Base-by-base conservation (phyloP, 805 yeast genomes). In the Metschnikowia orientalis region DNA sequence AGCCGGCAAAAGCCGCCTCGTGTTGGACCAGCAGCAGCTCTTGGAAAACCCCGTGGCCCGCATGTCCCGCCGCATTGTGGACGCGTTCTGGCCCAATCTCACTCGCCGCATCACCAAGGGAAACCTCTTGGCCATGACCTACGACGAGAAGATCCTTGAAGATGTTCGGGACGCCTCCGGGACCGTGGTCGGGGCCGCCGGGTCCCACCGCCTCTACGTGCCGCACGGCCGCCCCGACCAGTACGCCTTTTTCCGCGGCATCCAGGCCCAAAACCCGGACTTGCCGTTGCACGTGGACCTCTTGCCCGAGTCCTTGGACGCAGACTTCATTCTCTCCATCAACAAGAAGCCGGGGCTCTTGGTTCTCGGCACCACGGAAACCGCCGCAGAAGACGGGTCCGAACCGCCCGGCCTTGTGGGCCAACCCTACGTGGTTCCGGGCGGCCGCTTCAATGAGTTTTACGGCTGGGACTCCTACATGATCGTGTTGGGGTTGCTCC, bases 381-480 rank as follows among this genome's bases (percentile, higher is more conserved):
- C 78, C 44, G 77, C 81, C 6, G n/a, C n/a, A n/a, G n/a, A n/a
- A n/a, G n/a, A n/a, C n/a, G n/a, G n/a, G n/a, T 50, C 61, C 3
- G 74, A 77, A 36, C 73, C 74, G 24, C 54, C 52, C 11, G 66
- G 71, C 9, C 47, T 81, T 28, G 65, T 72, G 23, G 86, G 88
- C 13, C 78, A 73, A 50, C 95, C 95, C 0, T 90, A 90, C 57
- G 83, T 86, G 11, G 97, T 90, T 15, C 98, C 98, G 1, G 98
- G 98, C 11, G 97, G 98, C 14, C 69, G 98, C 43, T 90, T 90
- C 61, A 92, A 92, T 61, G 98, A 90, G 61, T 72, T 88, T 38
- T 90, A 92, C 52, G 98, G 97, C 10, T 90, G 98, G 98, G 98
- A 90, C 57, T 87, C 96, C 2, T 90, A 92, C 53, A 84, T 92